Conservation (phyloP, 352 stramenopile species). For the Globisporangium splendens region DNA sequence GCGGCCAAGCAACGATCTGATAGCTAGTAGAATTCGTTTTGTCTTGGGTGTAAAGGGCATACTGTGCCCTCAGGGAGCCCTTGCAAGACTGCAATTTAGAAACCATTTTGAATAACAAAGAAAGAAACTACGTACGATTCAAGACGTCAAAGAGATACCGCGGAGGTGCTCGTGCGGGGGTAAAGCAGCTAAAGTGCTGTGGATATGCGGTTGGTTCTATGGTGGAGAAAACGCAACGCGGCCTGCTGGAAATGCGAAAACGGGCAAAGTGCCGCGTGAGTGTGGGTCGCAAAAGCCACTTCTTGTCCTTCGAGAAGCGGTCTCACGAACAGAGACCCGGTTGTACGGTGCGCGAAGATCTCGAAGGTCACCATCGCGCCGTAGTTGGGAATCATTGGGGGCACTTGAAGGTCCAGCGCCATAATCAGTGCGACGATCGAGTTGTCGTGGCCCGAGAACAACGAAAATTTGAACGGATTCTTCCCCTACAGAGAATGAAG, state of each 20-base stretch:
- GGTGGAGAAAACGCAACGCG: slow-evolving; percentile 42
- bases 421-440: slow-evolving; percentile 68
- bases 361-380: slow-evolving; percentile 77
- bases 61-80: too few relatives aligned
- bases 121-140: too few relatives aligned
- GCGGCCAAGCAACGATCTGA: too few relatives aligned
- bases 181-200: too few relatives aligned
- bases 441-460: slow-evolving; percentile 82
- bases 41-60: too few relatives aligned
- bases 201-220: slow-evolving; percentile 8
- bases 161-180: too few relatives aligned
- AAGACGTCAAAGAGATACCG: too few relatives aligned
- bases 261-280: slow-evolving; percentile 40
- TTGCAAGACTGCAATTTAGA: too few relatives aligned
- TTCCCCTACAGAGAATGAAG: too few relatives aligned
- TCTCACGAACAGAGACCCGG: slow-evolving; percentile 40
- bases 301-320: slow-evolving; percentile 50
- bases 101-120: too few relatives aligned
- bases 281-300: slow-evolving; percentile 37
- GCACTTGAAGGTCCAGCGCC: slow-evolving; percentile 56
- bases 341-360: slow-evolving; percentile 43
- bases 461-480: slow-evolving; percentile 47
- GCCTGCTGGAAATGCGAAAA: slow-evolving; percentile 53
- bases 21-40: too few relatives aligned
- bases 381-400: slow-evolving; percentile 55